Base-by-base conservation (phyloP, 208 protist genomes). In the Leishmania gerbilli region DNA sequence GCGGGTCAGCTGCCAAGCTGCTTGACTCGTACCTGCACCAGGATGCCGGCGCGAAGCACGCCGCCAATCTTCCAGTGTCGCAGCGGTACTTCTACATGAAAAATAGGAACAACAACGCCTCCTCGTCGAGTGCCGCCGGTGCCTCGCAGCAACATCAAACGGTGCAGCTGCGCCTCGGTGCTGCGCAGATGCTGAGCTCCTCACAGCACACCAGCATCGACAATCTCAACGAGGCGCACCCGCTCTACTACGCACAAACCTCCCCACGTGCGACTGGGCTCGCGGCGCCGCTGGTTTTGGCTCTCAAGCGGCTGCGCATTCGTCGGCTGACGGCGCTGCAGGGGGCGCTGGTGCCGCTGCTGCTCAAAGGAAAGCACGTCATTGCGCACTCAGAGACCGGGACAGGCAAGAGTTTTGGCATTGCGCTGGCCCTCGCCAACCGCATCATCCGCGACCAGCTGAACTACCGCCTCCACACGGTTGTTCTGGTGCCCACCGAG, bases 371-470 rank as follows among this genome's bases (percentile, higher is more conserved):
- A 53, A 95, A 95, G 79, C 95, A 98, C 84, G 89, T 98, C 75
- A 96, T 98, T 76, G 95, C 95, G 40, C 95, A 98, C 82, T 87
- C 93, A 11, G 93, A 98, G 83, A 98, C 95, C 0, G 95, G 95
- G 1, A 95, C 95, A 4, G 95, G 95, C 56, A 98, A 98, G 82
- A 96, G 92, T 82, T 98, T 98, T 80, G 95, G 92, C 67, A 96
- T 98, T 53, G 95, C 95, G 19, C 89, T 98, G 24, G 93, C 93
- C 37, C 90, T 94, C 58, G 89, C 89, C 24, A 98, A 98, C 79
- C 91, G 95, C 76, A 94, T 98, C 64, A 80, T 96, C 68, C 90
- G 93, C 9, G 89, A 95, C 60, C 90, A 89, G 74, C 85, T 98
- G 40, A 96, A 96, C 83, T 95, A 96, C 79, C 95, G 95, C 75